Evolutionary conservation across 2,329 filamentous ascomycete genomes (phyloP).

Genomic region (Aureobasidium mangrovei): DNA sequence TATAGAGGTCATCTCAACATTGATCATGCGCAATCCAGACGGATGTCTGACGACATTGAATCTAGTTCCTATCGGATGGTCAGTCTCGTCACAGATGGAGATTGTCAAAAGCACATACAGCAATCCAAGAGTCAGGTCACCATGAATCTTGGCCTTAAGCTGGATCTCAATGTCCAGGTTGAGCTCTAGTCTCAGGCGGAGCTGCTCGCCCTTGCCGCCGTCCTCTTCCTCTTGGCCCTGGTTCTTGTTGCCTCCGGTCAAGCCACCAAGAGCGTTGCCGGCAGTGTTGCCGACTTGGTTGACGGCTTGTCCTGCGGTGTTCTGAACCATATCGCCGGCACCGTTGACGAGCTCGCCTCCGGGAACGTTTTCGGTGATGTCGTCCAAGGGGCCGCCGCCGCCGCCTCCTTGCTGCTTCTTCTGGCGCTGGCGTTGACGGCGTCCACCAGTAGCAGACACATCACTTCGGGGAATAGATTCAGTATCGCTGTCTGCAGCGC

Average conservation of each 20-base stretch:
- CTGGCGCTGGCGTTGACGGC: conserved; percentile 46
- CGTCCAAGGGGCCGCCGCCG: conserved; percentile 42
- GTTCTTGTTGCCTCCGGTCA: conserved; percentile 33
- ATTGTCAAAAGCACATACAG: conserved; percentile 33
- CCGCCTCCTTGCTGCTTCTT: conserved; percentile 41
- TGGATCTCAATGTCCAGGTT: conserved; percentile 56
- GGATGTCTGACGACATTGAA: neutral
- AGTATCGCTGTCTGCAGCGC: conserved; percentile 38
- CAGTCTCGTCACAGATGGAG: neutral
- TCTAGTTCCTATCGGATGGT: conserved; percentile 14
- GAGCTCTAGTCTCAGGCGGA: conserved; percentile 49
- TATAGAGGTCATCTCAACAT: conserved; percentile 13
- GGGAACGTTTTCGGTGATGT: conserved; percentile 46
- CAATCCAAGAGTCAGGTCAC: conserved; percentile 51
- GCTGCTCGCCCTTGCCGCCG: conserved; percentile 39
- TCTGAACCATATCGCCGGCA: conserved; percentile 47
- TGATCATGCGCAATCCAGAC: neutral
- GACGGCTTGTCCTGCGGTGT: conserved; percentile 42
- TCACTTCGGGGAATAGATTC: conserved; percentile 48
- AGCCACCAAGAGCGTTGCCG: conserved; percentile 39
- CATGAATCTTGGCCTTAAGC: conserved; percentile 56
- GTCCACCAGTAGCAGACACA: conserved; percentile 44
- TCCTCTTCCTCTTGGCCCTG: conserved; percentile 24
- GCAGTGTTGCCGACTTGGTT: conserved; percentile 37
- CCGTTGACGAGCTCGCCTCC: conserved; percentile 45